Evolutionary conservation across 495 filamentous ascomycete species (phyloP).

Genomic region (Penicillium verhagenii): DNA sequence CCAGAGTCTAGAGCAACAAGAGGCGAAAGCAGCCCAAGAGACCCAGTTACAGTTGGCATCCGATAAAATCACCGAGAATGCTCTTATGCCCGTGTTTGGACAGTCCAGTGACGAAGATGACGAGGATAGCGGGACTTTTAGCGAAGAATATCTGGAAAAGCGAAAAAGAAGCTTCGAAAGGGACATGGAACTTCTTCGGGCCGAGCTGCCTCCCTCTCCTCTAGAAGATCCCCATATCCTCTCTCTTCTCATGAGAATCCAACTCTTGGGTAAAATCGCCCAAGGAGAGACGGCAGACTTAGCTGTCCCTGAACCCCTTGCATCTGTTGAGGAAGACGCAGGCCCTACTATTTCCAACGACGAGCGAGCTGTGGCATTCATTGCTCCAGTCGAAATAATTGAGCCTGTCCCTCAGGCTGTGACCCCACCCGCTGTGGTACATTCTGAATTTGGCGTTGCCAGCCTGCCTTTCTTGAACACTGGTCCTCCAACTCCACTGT

Average conservation of each 20-base stretch:
- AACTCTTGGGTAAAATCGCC: conserved; percentile 44
- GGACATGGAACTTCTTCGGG: conserved; percentile 43
- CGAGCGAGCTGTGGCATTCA: conserved; percentile 18
- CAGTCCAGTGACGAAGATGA: conserved; percentile 45
- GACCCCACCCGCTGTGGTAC: conserved; percentile 6
- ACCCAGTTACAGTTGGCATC: no score
- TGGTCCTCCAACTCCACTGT: conserved; percentile 50
- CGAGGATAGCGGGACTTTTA: conserved; percentile 47
- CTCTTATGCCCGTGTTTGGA: conserved; percentile 33
- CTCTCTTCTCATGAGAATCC: conserved; percentile 42
- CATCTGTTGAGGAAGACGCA: conserved; percentile 17
- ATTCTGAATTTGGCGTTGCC: conserved; percentile 31
- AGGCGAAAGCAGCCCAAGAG: neutral
- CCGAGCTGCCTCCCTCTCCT: conserved; percentile 44
- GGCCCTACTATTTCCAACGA: neutral
- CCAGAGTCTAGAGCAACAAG: neutral
- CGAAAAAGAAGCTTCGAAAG: conserved; percentile 48
- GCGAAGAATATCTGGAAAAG: conserved; percentile 51
- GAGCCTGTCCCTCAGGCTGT: conserved; percentile 11
- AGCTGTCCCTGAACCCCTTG: neutral
- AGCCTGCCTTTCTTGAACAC: conserved; percentile 48
- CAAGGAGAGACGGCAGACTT: conserved; percentile 18
- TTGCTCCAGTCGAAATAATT: conserved; percentile 6
- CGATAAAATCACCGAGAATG: conserved; percentile 1
- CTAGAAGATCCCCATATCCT: conserved; percentile 48